Percentiles rank a stretch among this genome's conserved stretches.
Conservation (phyloP, 345 rosid species). For the Salix exigua region DNA sequence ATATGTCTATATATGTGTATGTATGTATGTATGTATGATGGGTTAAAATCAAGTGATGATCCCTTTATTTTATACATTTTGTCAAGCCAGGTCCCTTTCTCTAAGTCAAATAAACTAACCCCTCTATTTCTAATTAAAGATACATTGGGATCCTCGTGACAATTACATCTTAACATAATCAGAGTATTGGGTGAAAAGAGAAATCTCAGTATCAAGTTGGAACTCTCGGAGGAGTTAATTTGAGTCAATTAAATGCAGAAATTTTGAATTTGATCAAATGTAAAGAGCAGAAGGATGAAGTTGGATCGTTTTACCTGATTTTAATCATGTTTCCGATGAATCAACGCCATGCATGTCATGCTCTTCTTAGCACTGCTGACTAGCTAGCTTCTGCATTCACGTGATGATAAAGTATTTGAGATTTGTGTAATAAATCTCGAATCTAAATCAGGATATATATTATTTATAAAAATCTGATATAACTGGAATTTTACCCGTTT, state of each 20-base stretch:
- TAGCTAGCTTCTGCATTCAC: background rate
- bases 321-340: background rate
- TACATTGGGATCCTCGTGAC: background rate
- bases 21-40: no score
- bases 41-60: no score
- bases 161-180: background rate
- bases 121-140: background rate
- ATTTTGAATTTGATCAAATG: background rate
- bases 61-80: background rate
- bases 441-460: no score
- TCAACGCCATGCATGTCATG: background rate
- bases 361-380: background rate
- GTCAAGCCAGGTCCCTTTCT: background rate
- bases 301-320: background rate
- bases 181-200: no score
- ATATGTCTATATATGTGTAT: no score
- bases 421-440: no score
- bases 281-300: background rate
- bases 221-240: background rate
- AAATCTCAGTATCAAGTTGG: background rate
- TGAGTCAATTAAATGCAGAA: background rate
- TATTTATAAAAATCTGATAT: no score
- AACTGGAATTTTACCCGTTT: no score
- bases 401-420: no score
- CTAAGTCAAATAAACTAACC: no score